Evolutionary conservation across 352 stramenopile genomes (phyloP), one percentile per base, ranked within the genome.

Genomic region (Phytopythium helicoides): DNA sequence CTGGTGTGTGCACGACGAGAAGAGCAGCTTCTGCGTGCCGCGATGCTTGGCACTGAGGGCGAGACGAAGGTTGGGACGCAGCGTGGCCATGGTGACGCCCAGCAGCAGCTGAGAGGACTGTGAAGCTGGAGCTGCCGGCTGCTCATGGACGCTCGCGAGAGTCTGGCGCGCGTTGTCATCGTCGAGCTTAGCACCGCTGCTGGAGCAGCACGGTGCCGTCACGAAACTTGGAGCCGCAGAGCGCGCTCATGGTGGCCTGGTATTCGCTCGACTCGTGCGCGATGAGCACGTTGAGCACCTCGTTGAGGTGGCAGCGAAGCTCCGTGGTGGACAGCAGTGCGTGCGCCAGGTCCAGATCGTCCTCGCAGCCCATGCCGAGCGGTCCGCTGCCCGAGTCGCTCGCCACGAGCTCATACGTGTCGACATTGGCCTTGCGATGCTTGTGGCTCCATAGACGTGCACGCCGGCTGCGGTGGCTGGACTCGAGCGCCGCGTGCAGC

Each of bases 271-370:
- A 72, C 18, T 80, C 59, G n/a, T 65, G 70, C n/a, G 64, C 69
- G 5, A 68, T 72, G 3, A 88, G 60, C 8, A 85, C 71, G 19
- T 82, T 87, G 12, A 87, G 48, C 25, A 87, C 71, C 26, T 87
- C 76, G 38, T 85, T 85, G n/a, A 87, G 38, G 52, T 85, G 73
- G 46, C 73, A 85, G 10, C 67, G 54, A 10, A 87, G 68, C 50
- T 83, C 71, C 14, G 66, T 77, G 36, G 68, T 72, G 39, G 68
- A 68, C 26, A 85, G 53, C 15, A 85, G 41, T 0, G 73, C 73
- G 48, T 87, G 64, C 3, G 75, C 71, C 38, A 87, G 48, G 50
- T 87, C 70, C 60, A 80, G 68, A 39, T 82, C 75, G 51, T 74
- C 68, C 28, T 66, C 54, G 11, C 47, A 51, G 16, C 36, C 19